phyloP scores from a whole-genome alignment of 192 early-diverging fungal species.

The Podila horticola region DNA sequence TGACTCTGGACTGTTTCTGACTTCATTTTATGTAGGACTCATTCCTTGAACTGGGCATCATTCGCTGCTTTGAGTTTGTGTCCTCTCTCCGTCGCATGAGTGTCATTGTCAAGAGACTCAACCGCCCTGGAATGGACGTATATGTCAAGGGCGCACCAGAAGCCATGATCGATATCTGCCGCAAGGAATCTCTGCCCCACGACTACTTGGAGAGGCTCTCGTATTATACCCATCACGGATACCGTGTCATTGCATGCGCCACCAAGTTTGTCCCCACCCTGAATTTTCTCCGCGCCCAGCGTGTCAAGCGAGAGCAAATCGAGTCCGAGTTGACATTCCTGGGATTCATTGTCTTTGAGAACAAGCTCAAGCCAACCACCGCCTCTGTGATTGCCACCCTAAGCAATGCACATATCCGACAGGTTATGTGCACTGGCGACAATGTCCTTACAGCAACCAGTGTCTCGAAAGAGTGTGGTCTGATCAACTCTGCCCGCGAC shows the following conservation, averaged over 20 bases:
- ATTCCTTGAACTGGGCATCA: slow-evolving; percentile 79
- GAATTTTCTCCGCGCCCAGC: slow-evolving; percentile 80
- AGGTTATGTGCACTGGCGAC: slow-evolving; percentile 99
- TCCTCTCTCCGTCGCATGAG: slow-evolving; percentile 91
- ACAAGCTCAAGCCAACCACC: slow-evolving; percentile 95
- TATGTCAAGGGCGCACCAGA: slow-evolving; percentile 99
- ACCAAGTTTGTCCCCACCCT: slow-evolving; percentile 74
- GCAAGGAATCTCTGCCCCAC: slow-evolving; percentile 80
- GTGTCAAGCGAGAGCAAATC: slow-evolving; percentile 83
- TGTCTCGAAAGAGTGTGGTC: slow-evolving; percentile 91
- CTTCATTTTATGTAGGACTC: slow-evolving; percentile 16
- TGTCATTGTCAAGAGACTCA: slow-evolving; percentile 84
- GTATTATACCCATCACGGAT: slow-evolving; percentile 95
- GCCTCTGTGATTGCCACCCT: slow-evolving; percentile 81
- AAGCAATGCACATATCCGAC: slow-evolving; percentile 86
- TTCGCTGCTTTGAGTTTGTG: slow-evolving; percentile 94
- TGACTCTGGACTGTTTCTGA: background rate
- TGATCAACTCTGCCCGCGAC: slow-evolving; percentile 73
- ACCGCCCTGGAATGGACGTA: slow-evolving; percentile 75
- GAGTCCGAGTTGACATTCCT: slow-evolving; percentile 90
- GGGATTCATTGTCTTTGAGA: slow-evolving; percentile 98
- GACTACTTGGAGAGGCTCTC: slow-evolving; percentile 86
- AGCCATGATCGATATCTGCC: slow-evolving; percentile 89
- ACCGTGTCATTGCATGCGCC: slow-evolving; percentile 95
- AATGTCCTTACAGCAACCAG: slow-evolving; percentile 98